Conservation (phyloP, 2,329 filamentous ascomycete species). For the Dactylellina haptotyla region DNA sequence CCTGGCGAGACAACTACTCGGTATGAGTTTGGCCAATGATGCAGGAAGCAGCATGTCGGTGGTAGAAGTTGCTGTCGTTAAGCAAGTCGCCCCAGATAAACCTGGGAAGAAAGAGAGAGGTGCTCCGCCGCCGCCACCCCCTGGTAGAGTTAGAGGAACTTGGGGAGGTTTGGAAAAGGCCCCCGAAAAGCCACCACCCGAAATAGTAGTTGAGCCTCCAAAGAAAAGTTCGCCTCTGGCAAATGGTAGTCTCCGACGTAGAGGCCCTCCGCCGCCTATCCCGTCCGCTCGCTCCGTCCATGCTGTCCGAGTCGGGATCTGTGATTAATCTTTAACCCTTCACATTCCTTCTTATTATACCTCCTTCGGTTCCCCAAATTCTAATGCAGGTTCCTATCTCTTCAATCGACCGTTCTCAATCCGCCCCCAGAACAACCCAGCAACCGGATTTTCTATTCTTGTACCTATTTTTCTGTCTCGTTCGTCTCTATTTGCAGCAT, state of each 20-base stretch:
- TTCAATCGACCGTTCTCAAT: background rate
- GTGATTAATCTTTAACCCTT: constrained; percentile 29
- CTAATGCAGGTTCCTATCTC: too few relatives aligned
- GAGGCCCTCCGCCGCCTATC: constrained; percentile 39
- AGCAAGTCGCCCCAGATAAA: constrained; percentile 82
- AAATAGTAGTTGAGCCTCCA: constrained; percentile 12
- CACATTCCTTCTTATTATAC: too few relatives aligned
- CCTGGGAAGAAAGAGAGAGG: constrained; percentile 68
- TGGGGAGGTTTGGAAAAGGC: constrained; percentile 45
- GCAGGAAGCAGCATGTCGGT: constrained; percentile 80
- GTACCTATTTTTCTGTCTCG: background rate
- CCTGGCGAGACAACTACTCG: constrained; percentile 69
- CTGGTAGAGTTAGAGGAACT: constrained; percentile 26
- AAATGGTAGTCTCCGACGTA: constrained; percentile 31
- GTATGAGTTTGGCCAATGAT: constrained; percentile 76
- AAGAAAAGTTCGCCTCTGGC: constrained; percentile 15
- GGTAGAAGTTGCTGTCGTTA: constrained; percentile 79
- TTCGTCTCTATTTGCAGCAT: too few relatives aligned
- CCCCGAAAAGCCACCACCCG: background rate
- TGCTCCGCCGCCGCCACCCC: constrained; percentile 41
- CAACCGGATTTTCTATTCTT: background rate
- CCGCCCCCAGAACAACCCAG: too few relatives aligned
- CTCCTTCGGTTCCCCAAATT: too few relatives aligned
- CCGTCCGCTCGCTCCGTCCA: constrained; percentile 45
- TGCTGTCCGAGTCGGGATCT: constrained; percentile 32